A percentile compares a stretch with the other conserved stretches of the same genome.
phyloP scores from a whole-genome alignment of 1,139 yeast genomes.

The Blastobotrys aristatus region DNA sequence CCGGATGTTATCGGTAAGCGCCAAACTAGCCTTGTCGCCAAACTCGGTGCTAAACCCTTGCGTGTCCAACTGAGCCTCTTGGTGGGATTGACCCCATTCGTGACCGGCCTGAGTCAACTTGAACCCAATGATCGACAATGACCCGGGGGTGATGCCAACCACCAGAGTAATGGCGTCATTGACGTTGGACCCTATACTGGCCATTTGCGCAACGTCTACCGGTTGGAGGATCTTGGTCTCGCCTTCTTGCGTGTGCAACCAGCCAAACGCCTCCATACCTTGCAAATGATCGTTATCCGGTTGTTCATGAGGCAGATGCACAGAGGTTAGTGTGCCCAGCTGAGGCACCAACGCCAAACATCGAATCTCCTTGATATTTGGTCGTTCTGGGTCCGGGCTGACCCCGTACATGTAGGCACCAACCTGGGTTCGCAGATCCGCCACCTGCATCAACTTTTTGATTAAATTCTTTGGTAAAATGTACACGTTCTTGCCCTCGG shows the following conservation, averaged over 20 bases:
- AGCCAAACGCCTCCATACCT: slow-evolving; percentile 38
- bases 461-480: slow-evolving; percentile 79
- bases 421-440: slow-evolving; percentile 78
- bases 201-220: slow-evolving; percentile 60
- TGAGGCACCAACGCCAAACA: slow-evolving; percentile 84
- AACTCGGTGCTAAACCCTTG: slow-evolving; percentile 59
- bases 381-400: slow-evolving; percentile 61
- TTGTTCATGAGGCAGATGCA: slow-evolving; percentile 51
- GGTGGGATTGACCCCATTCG: slow-evolving; percentile 70
- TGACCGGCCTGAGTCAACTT: slow-evolving; percentile 59
- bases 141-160: slow-evolving; percentile 78
- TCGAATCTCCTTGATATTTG: slow-evolving; percentile 69
- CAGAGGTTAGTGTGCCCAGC: slow-evolving; percentile 63
- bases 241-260: slow-evolving; percentile 61
- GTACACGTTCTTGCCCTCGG: slow-evolving; percentile 43
- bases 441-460: slow-evolving; percentile 69
- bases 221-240: slow-evolving; percentile 63
- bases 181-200: slow-evolving; percentile 36
- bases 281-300: slow-evolving; percentile 39
- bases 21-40: slow-evolving; percentile 61
- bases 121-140: slow-evolving; percentile 69
- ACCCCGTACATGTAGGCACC: slow-evolving; percentile 76
- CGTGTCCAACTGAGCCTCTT: slow-evolving; percentile 51
- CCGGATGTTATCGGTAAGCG: slow-evolving; percentile 67
- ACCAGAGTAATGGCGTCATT: slow-evolving; percentile 49